Conservation (phyloP, 805 yeast species). For the Candida insectorum region DNA sequence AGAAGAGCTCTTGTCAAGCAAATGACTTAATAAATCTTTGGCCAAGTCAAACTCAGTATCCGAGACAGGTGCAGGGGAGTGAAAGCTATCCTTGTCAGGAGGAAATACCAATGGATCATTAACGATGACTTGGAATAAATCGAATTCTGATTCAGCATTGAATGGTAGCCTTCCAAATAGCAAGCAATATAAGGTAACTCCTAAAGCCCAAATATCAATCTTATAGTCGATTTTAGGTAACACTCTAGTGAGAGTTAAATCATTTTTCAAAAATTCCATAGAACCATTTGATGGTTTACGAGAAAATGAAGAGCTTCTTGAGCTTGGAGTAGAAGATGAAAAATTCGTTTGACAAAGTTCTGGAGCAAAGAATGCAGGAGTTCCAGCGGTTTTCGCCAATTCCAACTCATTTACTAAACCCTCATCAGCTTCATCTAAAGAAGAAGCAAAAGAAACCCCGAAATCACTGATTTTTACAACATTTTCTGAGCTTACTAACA, state of each 20-base stretch:
- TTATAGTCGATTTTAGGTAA: slow-evolving; percentile 64
- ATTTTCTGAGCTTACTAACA: slow-evolving; percentile 66
- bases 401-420: slow-evolving; percentile 58
- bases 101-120: slow-evolving; percentile 62
- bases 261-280: slow-evolving; percentile 20
- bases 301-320: slow-evolving; percentile 5
- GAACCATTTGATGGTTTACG: slow-evolving; percentile 13
- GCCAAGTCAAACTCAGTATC: slow-evolving; percentile 45
- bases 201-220: slow-evolving; percentile 97
- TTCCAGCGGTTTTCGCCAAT: slow-evolving; percentile 93
- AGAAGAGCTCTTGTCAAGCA: slow-evolving; percentile 69
- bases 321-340: slow-evolving; percentile 13
- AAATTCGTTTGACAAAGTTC: slow-evolving; percentile 74
- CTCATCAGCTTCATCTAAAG: slow-evolving; percentile 43
- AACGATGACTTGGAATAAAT: slow-evolving; percentile 77
- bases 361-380: slow-evolving; percentile 96
- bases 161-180: slow-evolving; percentile 89
- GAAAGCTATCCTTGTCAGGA: slow-evolving; percentile 23
- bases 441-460: slow-evolving; percentile 82
- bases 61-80: slow-evolving; percentile 36
- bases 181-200: slow-evolving; percentile 85
- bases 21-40: slow-evolving; percentile 54
- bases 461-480: slow-evolving; percentile 92
- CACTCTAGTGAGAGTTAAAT: slow-evolving; percentile 16
- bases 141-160: slow-evolving; percentile 81